These are phyloP conservation scores for Forsythia viridissima DNA, from an alignment of 257 asterid species.

Conservation along the genomic window DNA sequence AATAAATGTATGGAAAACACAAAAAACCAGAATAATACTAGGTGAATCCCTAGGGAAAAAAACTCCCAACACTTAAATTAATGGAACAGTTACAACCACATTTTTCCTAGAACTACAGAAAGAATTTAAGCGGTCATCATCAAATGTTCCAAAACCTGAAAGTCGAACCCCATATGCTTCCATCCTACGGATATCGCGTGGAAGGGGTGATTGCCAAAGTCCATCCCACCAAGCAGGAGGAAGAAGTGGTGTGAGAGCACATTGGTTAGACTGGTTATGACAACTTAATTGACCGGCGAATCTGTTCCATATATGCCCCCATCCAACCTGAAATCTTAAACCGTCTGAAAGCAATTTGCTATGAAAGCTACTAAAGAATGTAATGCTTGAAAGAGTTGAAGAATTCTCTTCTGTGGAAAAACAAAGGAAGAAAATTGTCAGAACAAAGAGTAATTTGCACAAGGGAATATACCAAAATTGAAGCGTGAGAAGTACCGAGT, in stretches of 20 bases:
- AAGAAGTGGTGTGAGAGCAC: conserved; percentile 85
- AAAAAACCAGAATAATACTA: background rate
- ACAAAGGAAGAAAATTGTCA: conserved; percentile 4
- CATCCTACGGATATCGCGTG: conserved; percentile 71
- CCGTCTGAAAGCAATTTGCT: conserved; percentile 69
- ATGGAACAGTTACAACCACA: conserved; percentile 28
- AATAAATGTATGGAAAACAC: background rate
- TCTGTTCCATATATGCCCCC: conserved; percentile 99
- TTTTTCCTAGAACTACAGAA: conserved; percentile 53
- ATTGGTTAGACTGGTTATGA: conserved; percentile 61
- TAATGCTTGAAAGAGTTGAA: conserved; percentile 44
- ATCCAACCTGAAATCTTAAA: conserved; percentile 75
- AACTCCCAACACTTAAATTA: conserved; percentile 41
- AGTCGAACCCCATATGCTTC: conserved; percentile 74
- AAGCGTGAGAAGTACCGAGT: conserved; percentile 54
- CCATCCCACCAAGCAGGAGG: conserved; percentile 99
- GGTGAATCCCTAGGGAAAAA: background rate
- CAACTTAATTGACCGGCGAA: conserved; percentile 88
- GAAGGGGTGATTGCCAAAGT: conserved; percentile 95
- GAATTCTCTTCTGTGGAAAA: conserved; percentile 46
- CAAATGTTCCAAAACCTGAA: conserved; percentile 70
- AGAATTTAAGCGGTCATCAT: conserved; percentile 42
- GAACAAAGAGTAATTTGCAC: background rate
- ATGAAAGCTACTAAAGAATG: conserved; percentile 90
- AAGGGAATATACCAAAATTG: conserved; percentile 1